A percentile compares a stretch with the other conserved stretches of the same genome.
Conservation (phyloP, 164 flowering plant species). For the Berberis vulgaris region DNA sequence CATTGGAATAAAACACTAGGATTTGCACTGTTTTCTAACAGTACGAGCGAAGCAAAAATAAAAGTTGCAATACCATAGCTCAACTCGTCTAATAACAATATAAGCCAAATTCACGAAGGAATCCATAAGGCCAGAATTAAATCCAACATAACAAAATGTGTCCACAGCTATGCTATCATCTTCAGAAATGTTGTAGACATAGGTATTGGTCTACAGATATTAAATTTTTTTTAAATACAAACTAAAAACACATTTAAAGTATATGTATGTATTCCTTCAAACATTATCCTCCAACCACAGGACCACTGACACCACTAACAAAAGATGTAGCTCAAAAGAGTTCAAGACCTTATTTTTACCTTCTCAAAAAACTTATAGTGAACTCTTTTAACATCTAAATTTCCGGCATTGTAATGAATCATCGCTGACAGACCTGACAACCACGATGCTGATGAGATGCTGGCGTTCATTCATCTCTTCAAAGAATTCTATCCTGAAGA, state of each 20-base stretch:
- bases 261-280: background rate
- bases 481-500: conserved; percentile 90
- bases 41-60: no score
- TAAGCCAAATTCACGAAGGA: no score
- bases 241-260: background rate
- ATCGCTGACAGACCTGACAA: background rate
- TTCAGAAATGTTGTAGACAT: no score
- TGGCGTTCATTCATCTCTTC: conserved; percentile 5
- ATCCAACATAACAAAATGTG: no score
- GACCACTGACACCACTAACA: background rate
- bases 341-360: conserved; percentile 19
- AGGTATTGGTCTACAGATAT: no score
- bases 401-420: conserved; percentile 9
- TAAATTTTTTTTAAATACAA: background rate
- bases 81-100: no score
- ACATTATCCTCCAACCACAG: background rate
- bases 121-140: no score
- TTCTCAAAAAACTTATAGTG: conserved; percentile 19
- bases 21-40: no score
- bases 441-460: background rate
- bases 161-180: no score
- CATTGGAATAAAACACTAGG: no score
- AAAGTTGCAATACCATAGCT: no score
- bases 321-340: background rate
- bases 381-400: conserved; percentile 26